Conservation (phyloP, 1,139 yeast species). For the Nadsonia starkeyi-henricii region DNA sequence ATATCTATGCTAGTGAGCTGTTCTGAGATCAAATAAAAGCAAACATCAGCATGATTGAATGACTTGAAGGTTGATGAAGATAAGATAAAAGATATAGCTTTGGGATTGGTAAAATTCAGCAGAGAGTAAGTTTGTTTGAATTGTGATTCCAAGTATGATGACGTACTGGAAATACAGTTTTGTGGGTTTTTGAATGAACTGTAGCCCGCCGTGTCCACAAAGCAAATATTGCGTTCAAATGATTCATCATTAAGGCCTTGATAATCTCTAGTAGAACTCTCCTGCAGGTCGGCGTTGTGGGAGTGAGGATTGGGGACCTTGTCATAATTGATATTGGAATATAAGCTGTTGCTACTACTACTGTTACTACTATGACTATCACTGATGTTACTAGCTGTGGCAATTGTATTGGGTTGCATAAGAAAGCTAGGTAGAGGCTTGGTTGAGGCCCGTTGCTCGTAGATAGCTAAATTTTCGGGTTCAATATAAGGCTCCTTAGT, state of each 20-base stretch:
- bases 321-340: neutral
- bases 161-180: neutral
- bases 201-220: neutral
- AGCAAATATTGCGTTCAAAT: neutral
- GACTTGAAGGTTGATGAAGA: neutral
- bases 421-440: neutral
- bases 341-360: neutral
- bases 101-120: neutral
- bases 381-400: too few relatives aligned
- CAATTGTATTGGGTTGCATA: neutral
- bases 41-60: neutral
- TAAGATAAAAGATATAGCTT: neutral
- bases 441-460: neutral
- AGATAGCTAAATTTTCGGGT: neutral
- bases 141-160: neutral
- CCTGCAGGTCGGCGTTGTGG: neutral
- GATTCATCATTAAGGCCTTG: neutral
- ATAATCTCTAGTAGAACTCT: neutral
- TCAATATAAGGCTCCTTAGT: neutral
- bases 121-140: neutral
- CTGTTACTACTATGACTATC: neutral
- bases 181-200: neutral
- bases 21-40: neutral
- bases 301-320: neutral
- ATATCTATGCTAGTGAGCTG: neutral